Evolutionary conservation across 306 rosid species (phyloP).

Genomic region (Senna siamea): DNA sequence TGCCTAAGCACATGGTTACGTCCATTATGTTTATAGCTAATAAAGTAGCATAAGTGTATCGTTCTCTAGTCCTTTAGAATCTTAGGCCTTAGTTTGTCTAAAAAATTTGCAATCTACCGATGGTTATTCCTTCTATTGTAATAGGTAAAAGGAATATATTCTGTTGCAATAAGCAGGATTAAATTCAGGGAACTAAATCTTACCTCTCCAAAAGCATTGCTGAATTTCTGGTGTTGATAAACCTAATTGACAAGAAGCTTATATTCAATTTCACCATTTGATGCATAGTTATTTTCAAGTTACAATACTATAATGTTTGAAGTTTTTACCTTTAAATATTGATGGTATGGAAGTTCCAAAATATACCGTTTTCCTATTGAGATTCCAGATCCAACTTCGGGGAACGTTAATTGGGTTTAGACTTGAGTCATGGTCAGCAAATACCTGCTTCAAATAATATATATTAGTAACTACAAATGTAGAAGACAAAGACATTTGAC

Average conservation of each 20-base stretch:
- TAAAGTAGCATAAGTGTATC: too few relatives aligned
- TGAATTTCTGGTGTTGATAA: constrained; percentile 83
- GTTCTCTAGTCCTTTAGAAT: constrained; percentile 17
- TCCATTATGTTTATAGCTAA: too few relatives aligned
- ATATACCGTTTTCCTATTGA: constrained; percentile 62
- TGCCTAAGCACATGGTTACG: too few relatives aligned
- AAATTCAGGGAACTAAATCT: constrained; percentile 32
- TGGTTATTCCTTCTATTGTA: background rate
- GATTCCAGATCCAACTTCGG: constrained; percentile 68
- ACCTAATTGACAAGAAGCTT: constrained; percentile 58
- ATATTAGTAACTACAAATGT: constrained; percentile 24
- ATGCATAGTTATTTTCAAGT: background rate
- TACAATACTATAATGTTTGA: constrained; percentile 3
- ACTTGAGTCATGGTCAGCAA: constrained; percentile 67
- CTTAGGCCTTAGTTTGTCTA: background rate
- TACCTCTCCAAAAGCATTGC: constrained; percentile 94
- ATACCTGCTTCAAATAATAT: constrained; percentile 49
- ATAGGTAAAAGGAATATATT: constrained; percentile 20
- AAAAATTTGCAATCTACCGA: constrained; percentile 3
- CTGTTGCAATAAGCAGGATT: constrained; percentile 16
- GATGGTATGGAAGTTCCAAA: constrained; percentile 69
- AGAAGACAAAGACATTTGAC: constrained; percentile 28
- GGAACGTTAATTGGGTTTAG: constrained; percentile 63
- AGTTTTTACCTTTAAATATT: constrained; percentile 71
- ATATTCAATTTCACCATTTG: constrained; percentile 28